Evolutionary conservation across 805 yeast genomes (phyloP).

Genomic region (Sugiyamaella marilandica): DNA sequence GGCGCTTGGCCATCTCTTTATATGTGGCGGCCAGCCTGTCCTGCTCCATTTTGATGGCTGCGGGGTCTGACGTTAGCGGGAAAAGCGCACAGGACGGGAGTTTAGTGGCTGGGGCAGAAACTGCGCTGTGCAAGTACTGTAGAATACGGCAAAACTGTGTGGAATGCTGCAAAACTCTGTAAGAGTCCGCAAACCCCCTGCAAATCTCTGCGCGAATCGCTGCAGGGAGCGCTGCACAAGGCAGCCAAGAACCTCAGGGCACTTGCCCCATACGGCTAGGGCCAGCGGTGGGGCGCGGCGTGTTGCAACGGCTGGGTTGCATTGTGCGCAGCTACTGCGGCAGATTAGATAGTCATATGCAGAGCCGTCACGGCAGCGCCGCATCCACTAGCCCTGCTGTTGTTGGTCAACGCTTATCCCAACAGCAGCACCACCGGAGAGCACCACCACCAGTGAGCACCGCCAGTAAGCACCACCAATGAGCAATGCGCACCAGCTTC

Average conservation of each 20-base stretch:
- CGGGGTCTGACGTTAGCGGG: constrained; percentile 15
- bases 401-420: no score
- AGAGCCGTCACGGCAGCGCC: not conserved
- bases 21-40: constrained; percentile 22
- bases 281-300: not conserved
- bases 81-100: not conserved
- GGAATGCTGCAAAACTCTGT: no score
- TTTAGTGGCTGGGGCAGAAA: not conserved
- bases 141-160: no score
- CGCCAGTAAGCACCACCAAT: no score
- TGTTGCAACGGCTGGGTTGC: not conserved
- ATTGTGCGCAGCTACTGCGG: not conserved
- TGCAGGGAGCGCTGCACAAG: no score
- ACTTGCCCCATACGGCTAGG: not conserved
- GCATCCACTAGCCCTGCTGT: no score
- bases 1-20: constrained; percentile 19
- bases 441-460: no score
- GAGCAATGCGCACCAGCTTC: no score
- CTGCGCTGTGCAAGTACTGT: not conserved
- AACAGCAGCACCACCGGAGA: no score
- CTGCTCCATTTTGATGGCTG: constrained; percentile 16
- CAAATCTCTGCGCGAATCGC: no score
- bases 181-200: no score
- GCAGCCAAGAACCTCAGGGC: not conserved
- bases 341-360: constrained; percentile 2